Percentiles rank a stretch among this genome's conserved stretches.
These are phyloP conservation scores for Tolypocladium sp. DNA, from an alignment of 2,329 filamentous ascomycete species.

Conservation along the genomic window DNA sequence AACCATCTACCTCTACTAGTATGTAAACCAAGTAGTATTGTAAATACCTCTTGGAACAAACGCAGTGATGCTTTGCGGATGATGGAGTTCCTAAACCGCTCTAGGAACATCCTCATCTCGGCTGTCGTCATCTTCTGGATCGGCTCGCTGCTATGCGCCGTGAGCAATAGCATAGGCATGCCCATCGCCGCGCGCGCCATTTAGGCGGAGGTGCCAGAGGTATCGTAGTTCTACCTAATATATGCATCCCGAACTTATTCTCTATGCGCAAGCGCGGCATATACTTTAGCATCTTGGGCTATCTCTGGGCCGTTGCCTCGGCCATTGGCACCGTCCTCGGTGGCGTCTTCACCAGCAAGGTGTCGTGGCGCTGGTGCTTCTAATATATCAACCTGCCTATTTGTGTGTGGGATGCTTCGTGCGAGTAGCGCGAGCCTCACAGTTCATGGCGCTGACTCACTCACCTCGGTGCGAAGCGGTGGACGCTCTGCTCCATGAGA, in stretches of 20 bases:
- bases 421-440: no score
- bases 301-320: slow-evolving; percentile 55
- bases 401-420: no score
- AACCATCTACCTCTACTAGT: no score
- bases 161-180: slow-evolving; percentile 39
- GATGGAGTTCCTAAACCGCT: no score
- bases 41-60: no score
- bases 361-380: slow-evolving; percentile 63
- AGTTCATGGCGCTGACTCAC: no score
- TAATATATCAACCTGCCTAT: slow-evolving; percentile 58
- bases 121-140: slow-evolving; percentile 44
- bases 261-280: slow-evolving; percentile 40
- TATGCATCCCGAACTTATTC: slow-evolving; percentile 47
- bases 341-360: slow-evolving; percentile 55
- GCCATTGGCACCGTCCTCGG: slow-evolving; percentile 59
- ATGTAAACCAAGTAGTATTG: no score
- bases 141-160: slow-evolving; percentile 44
- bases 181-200: slow-evolving; percentile 46
- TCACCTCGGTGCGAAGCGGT: no score
- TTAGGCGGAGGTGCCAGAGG: no score
- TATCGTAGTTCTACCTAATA: no score
- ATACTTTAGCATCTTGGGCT: slow-evolving; percentile 43
- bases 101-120: slow-evolving; percentile 39
- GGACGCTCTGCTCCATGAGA: no score
- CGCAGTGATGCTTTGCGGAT: no score